Evolutionary conservation across 2,329 filamentous ascomycete genomes (phyloP).

Genomic region (Sordariomycetes sp.): DNA sequence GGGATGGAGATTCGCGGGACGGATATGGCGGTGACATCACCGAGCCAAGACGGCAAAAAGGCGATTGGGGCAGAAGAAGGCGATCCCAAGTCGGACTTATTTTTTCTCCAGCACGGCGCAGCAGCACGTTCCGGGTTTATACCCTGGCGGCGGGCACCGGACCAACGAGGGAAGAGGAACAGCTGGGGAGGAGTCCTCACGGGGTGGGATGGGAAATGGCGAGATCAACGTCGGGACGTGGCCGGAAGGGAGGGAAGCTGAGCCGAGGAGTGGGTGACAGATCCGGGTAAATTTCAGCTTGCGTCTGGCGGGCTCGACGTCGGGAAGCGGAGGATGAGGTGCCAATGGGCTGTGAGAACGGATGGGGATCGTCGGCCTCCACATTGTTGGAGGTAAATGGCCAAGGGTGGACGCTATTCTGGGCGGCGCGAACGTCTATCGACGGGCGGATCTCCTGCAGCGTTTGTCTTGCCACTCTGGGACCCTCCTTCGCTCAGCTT

Average conservation of each 20-base stretch:
- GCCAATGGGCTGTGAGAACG: neutral
- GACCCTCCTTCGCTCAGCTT: neutral
- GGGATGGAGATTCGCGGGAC: neutral
- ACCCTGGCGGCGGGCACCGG: neutral
- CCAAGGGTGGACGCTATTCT: no score
- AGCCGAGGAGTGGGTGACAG: neutral
- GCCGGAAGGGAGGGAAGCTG: neutral
- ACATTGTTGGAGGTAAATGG: no score
- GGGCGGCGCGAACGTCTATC: no score
- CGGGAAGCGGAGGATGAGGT: neutral
- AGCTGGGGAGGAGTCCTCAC: neutral
- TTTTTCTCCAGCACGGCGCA: neutral
- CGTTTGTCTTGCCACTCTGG: no score
- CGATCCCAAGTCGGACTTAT: neutral
- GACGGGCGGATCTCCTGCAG: no score
- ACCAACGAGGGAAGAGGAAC: neutral
- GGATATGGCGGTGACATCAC: slow-evolving; percentile 1
- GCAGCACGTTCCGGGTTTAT: neutral
- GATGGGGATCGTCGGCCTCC: neutral
- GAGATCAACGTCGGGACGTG: neutral
- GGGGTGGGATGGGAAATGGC: neutral
- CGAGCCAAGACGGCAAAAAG: slow-evolving; percentile 1
- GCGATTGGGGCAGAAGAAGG: neutral
- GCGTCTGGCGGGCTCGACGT: neutral
- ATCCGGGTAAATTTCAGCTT: slow-evolving; percentile 6